phyloP scores from a whole-genome alignment of 139 green algal genomes.

The Astrephomene gubernaculifera region DNA sequence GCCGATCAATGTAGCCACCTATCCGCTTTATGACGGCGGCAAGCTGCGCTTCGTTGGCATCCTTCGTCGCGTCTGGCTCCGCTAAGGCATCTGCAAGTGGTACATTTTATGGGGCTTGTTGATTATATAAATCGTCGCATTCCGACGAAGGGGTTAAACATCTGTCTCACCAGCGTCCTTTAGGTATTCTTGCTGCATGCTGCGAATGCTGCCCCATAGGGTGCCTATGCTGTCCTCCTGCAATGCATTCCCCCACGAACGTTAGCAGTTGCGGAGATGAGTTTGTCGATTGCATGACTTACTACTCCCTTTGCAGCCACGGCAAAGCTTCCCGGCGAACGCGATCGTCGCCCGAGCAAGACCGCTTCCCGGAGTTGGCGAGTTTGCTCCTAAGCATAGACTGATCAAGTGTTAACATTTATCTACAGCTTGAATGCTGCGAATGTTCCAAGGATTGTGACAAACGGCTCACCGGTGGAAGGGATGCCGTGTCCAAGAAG shows the following conservation, averaged over 20 bases:
- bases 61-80: slow-evolving; percentile 10
- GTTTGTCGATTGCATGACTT: neutral
- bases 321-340: neutral
- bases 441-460: too few species aligned
- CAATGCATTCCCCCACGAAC: neutral
- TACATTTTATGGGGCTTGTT: too few species aligned
- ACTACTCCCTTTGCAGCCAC: slow-evolving; percentile 36
- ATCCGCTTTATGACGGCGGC: slow-evolving; percentile 17
- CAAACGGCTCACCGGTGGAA: neutral
- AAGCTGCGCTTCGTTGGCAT: slow-evolving; percentile 26
- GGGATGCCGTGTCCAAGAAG: slow-evolving; percentile 10
- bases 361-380: slow-evolving; percentile 9
- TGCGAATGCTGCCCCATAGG: slow-evolving; percentile 33
- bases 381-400: slow-evolving; percentile 31
- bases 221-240: slow-evolving; percentile 40
- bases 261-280: neutral
- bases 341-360: slow-evolving; percentile 24
- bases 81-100: slow-evolving; percentile 10
- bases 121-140: too few species aligned
- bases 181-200: slow-evolving; percentile 32
- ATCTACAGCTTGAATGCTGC: neutral
- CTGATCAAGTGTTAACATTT: too few species aligned
- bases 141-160: too few species aligned
- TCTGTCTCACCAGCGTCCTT: slow-evolving; percentile 3
- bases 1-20: slow-evolving; percentile 33